phyloP scores from a whole-genome alignment of 2,329 filamentous ascomycete genomes.

The Monosporascus sp. region DNA sequence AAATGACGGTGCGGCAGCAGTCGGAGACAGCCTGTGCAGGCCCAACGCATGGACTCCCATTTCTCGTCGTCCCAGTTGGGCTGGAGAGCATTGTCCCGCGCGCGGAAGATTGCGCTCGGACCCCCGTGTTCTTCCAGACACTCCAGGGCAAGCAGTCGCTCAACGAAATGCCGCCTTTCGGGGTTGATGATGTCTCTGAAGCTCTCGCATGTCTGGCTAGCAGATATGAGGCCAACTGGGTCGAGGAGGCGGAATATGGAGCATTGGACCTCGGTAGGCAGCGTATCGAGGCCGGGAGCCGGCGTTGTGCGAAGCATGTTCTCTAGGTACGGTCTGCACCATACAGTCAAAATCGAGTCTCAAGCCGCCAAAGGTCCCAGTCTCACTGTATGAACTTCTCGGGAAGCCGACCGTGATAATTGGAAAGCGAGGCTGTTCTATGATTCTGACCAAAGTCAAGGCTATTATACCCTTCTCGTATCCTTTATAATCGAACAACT shows the following conservation, averaged over 20 bases:
- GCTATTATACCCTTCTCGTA: too few relatives aligned
- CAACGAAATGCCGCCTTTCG: conserved; percentile 1
- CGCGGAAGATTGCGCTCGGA: not conserved
- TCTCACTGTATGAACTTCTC: too few relatives aligned
- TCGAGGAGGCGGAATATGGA: conserved; percentile 9
- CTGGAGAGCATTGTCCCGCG: not conserved
- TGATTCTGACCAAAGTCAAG: too few relatives aligned
- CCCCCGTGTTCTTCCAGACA: conserved; percentile 4
- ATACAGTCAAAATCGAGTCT: too few relatives aligned
- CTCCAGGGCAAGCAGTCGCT: conserved; percentile 8
- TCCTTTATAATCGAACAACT: too few relatives aligned
- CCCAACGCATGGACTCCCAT: conserved; percentile 7
- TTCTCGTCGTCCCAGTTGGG: conserved; percentile 4
- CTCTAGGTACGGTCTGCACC: not conserved
- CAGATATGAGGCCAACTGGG: conserved; percentile 6
- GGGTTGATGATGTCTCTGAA: conserved; percentile 6
- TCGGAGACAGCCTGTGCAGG: conserved; percentile 7
- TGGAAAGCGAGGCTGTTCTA: too few relatives aligned
- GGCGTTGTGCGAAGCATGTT: not conserved
- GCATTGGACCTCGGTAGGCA: conserved; percentile 8
- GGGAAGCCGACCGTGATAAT: too few relatives aligned
- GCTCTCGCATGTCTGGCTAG: conserved; percentile 2
- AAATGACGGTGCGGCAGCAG: conserved; percentile 6
- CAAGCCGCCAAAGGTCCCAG: too few relatives aligned
- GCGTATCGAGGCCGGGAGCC: not conserved